These are phyloP conservation scores for Blastobotrys malaysiensis DNA, from an alignment of 1,139 yeast genomes.

Conservation along the genomic window DNA sequence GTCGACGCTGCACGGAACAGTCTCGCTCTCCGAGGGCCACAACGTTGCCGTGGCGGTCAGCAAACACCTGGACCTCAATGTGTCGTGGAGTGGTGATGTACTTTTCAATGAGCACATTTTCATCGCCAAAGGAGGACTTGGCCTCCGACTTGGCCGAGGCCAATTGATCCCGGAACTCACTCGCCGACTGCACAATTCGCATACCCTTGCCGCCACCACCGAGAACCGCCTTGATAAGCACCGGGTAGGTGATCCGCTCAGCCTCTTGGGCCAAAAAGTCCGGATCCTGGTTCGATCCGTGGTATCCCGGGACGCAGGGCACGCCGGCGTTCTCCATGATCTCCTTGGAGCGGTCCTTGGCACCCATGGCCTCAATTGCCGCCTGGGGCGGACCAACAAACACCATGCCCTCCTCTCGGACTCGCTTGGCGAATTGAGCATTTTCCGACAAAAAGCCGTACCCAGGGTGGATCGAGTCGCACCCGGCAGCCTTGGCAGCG, in stretches of 20 bases:
- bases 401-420: constrained; percentile 36
- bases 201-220: constrained; percentile 53
- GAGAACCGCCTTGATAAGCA: constrained; percentile 46
- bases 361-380: constrained; percentile 36
- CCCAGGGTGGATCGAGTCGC: constrained; percentile 44
- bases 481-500: constrained; percentile 37
- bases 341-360: constrained; percentile 33
- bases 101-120: constrained; percentile 43
- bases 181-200: constrained; percentile 37
- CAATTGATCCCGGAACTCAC: constrained; percentile 35
- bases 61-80: constrained; percentile 45
- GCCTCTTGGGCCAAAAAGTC: constrained; percentile 35
- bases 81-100: constrained; percentile 43
- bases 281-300: constrained; percentile 34
- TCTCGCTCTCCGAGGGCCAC: constrained; percentile 45
- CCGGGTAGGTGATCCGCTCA: constrained; percentile 41
- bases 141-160: constrained; percentile 42
- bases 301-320: constrained; percentile 48
- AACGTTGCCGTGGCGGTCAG: constrained; percentile 42
- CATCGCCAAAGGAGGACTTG: constrained; percentile 39
- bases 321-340: constrained; percentile 37
- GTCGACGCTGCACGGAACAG: constrained; percentile 46
- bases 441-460: constrained; percentile 45
- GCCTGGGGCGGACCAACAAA: constrained; percentile 44
- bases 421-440: constrained; percentile 39